Base-by-base conservation (phyloP, 1,284 basidiomycete species). In the Sanghuangporus sanghuang region DNA sequence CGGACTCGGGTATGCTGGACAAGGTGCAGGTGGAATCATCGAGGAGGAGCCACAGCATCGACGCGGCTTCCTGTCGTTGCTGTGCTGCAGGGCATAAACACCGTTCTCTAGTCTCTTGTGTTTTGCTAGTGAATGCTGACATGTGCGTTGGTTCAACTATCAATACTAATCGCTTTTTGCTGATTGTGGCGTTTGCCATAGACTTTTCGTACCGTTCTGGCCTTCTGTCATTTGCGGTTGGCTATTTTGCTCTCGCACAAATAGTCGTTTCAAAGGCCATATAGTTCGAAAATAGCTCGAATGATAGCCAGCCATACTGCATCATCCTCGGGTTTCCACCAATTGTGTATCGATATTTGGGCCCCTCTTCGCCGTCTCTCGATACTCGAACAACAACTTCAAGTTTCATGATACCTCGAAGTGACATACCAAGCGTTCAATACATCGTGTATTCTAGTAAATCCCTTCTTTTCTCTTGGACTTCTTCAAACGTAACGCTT, bases 21-120 rank as follows among this genome's bases (percentile, higher is more conserved):
- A 53, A 36, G 57, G 57, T 38, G 57, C 50, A 57, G 46, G 44
- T 35, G 54, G 55, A 21, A 18, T 39, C 27, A 49, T 64, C 12
- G 63, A 61, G 39, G 59, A 64, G 54, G 63, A 64, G 27, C 59
- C 52, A 21, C 54, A 27, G 16, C 36, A 52, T 18, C 38, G 38
- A n/a, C 55, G 57, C 5, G 63, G 63, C 14, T 61, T 64, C 23
- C 40, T 64, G 27, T 53, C 59, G 16, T 18, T 64, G 36, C 46
- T 64, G 23, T 64, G 63, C 59, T 64, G 63, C 50, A 53, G 63
- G 14, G 52, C 57, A 39, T 64, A 27, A 56, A 8, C 39, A 36
- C 23, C 8, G 14, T 12, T 18, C 46, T n/a, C 16, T 46, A 18
- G 40, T 46, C 8, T 40, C 14, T 36, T 59, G 6, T 3, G 16